A percentile compares a stretch with the other conserved stretches of the same genome.
These are phyloP conservation scores for Geosmithia flava DNA, from an alignment of 2,329 filamentous ascomycete species.

Conservation along the genomic window DNA sequence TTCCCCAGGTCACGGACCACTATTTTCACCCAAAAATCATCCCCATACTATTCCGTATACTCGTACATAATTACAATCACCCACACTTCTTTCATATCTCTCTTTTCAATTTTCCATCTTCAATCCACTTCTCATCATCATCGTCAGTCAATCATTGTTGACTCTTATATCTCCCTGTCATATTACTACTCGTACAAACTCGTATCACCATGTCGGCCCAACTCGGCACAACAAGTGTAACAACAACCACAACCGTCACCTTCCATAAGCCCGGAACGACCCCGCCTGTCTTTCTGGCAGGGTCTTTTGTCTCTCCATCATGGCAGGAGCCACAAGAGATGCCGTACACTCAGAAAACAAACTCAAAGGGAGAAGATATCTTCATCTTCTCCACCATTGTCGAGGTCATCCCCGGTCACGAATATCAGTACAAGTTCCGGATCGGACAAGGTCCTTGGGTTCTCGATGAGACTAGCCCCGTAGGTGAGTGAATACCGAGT, in stretches of 20 bases:
- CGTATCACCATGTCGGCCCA: background rate
- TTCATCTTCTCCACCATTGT: constrained; percentile 43
- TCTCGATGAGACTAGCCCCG: constrained; percentile 48
- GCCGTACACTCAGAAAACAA: constrained; percentile 28
- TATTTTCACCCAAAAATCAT: no score
- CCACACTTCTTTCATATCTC: no score
- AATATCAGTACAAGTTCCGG: constrained; percentile 66
- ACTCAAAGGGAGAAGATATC: constrained; percentile 37
- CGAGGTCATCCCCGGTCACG: constrained; percentile 38
- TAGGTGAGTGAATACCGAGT: constrained; percentile 30
- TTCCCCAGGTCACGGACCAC: no score
- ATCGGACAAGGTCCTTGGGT: constrained; percentile 54
- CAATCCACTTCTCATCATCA: no score
- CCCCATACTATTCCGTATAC: no score
- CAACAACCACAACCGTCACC: constrained; percentile 47
- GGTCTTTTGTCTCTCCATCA: constrained; percentile 52
- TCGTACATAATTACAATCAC: no score
- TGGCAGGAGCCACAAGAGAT: constrained; percentile 55
- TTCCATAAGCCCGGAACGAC: constrained; percentile 46
- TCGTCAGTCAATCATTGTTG: no score
- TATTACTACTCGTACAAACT: background rate
- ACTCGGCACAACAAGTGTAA: constrained; percentile 6
- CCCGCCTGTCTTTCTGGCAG: constrained; percentile 60
- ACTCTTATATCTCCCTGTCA: no score
- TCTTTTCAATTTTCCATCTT: no score